Evolutionary conservation across 169 alveolate genomes (phyloP).

Genomic region (Ichthyophthirius multifiliis): DNA sequence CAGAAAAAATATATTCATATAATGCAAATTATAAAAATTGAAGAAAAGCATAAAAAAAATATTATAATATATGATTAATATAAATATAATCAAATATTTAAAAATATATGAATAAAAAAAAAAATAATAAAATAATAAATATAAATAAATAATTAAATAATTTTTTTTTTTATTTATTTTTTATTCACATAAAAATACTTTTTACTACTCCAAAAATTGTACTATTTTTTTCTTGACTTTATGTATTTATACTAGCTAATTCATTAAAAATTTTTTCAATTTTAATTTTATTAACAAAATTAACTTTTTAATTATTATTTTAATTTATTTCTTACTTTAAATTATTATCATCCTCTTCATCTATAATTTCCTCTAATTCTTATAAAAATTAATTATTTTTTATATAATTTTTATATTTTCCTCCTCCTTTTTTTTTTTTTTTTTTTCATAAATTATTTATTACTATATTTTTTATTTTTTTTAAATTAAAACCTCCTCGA

Average conservation of each 20-base stretch:
- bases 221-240: background rate
- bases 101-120: no score
- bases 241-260: no score
- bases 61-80: no score
- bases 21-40: no score
- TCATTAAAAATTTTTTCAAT: no score
- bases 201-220: constrained; percentile 5
- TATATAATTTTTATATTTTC: background rate
- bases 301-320: background rate
- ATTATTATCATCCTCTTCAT: background rate
- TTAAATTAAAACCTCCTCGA: background rate
- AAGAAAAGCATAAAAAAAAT: no score
- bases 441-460: background rate
- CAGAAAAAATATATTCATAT: no score
- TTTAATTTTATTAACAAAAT: background rate
- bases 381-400: background rate
- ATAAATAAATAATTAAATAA: no score
- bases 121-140: no score
- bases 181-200: background rate
- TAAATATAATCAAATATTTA: no score
- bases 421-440: background rate
- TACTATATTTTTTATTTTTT: background rate
- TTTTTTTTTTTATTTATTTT: background rate
- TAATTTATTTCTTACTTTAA: background rate
- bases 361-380: background rate